Base-by-base conservation (phyloP, 1,139 yeast genomes). In the Candida sp. region DNA sequence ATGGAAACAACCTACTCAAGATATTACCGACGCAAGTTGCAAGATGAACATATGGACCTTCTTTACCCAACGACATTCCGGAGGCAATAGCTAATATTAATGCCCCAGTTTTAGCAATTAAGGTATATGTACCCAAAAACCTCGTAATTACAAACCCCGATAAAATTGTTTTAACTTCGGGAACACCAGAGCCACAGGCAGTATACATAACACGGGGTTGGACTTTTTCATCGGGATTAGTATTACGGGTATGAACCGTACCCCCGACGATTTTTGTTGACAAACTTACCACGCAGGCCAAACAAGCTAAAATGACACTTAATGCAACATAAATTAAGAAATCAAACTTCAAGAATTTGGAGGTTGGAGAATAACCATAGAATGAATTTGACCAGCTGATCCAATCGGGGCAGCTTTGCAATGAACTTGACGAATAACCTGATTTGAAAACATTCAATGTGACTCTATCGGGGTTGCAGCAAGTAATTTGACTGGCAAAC, bases 11-110 rank as follows among this genome's bases (percentile, higher is more conserved):
- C 38, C 87, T 66, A 37, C 82, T 68, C 5, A 76, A 58, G 34
- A 82, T 71, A 54, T 82, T 82, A 1, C 87, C 88, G 11, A 81
- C 82, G 51, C 84, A 79, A 1, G 87, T 76, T 0, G 89, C 86
- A 45, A 82, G 70, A 58, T 83, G 89, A 29, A 83, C 89, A 57
- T 79, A 82, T 0, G 89, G 89, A 2, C 87, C 89, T 52, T 83
- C 89, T 61, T 84, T 84, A 1, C 89, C 89, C 19, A 83, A 65
- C 12, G 82, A 67, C 66, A 82, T 65, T 0, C 88, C 88, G 0
- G 87, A 80, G 0, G 87, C 84, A 43, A 83, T 81, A 2, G 86
- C 82, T 33, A 81, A 67, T 2, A 81, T 66, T 34, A 82, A 60
- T 0, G 82, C 79, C 4, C 69, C 50, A 0, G 82, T 68, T 56